These are phyloP conservation scores for Komagataella phaffii DNA, from an alignment of 805 yeast genomes.

Conservation along the genomic window DNA sequence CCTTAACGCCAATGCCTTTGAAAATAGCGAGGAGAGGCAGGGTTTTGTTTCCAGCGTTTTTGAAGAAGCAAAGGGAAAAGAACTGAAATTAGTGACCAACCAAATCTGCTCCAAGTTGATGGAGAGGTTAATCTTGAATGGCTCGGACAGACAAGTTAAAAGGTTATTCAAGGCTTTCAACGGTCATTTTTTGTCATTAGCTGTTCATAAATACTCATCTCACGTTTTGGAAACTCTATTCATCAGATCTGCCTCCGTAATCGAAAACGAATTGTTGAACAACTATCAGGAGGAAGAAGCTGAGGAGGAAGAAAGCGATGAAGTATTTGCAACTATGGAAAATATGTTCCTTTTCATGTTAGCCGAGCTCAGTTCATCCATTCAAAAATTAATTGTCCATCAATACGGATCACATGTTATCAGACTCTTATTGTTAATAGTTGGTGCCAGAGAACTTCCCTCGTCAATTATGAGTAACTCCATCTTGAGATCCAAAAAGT, in stretches of 20 bases:
- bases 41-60: slow-evolving; percentile 68
- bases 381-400: slow-evolving; percentile 49
- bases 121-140: slow-evolving; percentile 68
- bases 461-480: slow-evolving; percentile 58
- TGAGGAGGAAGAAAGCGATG: slow-evolving; percentile 20
- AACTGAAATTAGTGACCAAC: slow-evolving; percentile 81
- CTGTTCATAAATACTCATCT: slow-evolving; percentile 84
- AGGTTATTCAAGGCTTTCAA: slow-evolving; percentile 50
- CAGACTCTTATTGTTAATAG: slow-evolving; percentile 53
- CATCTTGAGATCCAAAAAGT: slow-evolving; percentile 67
- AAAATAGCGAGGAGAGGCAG: slow-evolving; percentile 52
- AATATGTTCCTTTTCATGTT: slow-evolving; percentile 49
- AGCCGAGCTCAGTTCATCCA: slow-evolving; percentile 48
- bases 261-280: slow-evolving; percentile 57
- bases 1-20: slow-evolving; percentile 68
- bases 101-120: slow-evolving; percentile 89
- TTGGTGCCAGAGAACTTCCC: slow-evolving; percentile 71
- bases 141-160: slow-evolving; percentile 53
- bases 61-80: slow-evolving; percentile 82
- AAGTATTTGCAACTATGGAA: slow-evolving; percentile 45
- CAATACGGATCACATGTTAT: slow-evolving; percentile 85
- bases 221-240: slow-evolving; percentile 85
- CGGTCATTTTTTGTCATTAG: slow-evolving; percentile 63
- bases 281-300: slow-evolving; percentile 21
- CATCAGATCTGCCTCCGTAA: slow-evolving; percentile 57